Conservation (phyloP, 2,329 filamentous ascomycete genomes). For the Aspergillus terreus region DNA sequence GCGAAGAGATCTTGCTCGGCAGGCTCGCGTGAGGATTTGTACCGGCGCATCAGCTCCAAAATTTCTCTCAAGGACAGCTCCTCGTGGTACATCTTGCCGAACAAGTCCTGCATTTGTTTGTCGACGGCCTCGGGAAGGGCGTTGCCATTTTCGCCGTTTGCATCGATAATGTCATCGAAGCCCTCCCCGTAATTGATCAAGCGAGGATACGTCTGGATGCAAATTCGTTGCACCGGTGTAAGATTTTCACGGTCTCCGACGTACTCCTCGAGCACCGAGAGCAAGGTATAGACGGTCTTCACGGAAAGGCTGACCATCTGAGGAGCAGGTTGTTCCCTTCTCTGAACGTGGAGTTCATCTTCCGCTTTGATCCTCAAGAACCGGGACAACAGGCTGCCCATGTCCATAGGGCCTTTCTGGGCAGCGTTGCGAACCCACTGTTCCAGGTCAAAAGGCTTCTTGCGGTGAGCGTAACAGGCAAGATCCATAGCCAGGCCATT, state of each 20-base stretch:
- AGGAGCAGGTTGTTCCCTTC: slow-evolving; percentile 60
- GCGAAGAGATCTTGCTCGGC: slow-evolving; percentile 92
- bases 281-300: slow-evolving; percentile 75
- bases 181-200: slow-evolving; percentile 96
- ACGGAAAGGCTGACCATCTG: slow-evolving; percentile 75
- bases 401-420: slow-evolving; percentile 60
- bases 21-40: slow-evolving; percentile 81
- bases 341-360: slow-evolving; percentile 71
- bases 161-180: slow-evolving; percentile 85
- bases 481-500: slow-evolving; percentile 87
- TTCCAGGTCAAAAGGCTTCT: slow-evolving; percentile 73
- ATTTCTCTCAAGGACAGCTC: slow-evolving; percentile 84
- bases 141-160: slow-evolving; percentile 78
- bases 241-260: slow-evolving; percentile 62
- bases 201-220: slow-evolving; percentile 87
- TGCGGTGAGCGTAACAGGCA: slow-evolving; percentile 77
- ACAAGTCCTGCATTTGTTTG: slow-evolving; percentile 92
- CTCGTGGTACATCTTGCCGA: slow-evolving; percentile 95
- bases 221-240: slow-evolving; percentile 76
- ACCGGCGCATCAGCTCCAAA: slow-evolving; percentile 75
- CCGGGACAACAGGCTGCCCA: slow-evolving; percentile 68
- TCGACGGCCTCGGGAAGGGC: slow-evolving; percentile 74
- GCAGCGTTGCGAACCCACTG: slow-evolving; percentile 74
- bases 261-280: slow-evolving; percentile 74
- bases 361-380: slow-evolving; percentile 83